phyloP scores from a whole-genome alignment of 305 asterid species.

The Fraxinus latifolia region DNA sequence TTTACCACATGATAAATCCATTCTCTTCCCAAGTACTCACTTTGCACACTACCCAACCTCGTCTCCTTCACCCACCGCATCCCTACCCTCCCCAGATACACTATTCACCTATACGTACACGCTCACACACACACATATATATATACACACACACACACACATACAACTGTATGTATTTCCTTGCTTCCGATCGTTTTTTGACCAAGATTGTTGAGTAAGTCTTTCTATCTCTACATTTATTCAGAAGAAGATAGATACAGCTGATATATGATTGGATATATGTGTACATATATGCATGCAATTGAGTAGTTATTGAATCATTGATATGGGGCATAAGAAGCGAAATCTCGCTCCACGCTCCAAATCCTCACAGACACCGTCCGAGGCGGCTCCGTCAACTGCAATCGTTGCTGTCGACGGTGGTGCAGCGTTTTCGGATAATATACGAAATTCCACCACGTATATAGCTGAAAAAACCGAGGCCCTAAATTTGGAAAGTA shows the following conservation, averaged over 20 bases:
- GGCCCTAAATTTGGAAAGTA: conserved; percentile 24
- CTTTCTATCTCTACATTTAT: conserved; percentile 13
- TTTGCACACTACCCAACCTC: conserved; percentile 4
- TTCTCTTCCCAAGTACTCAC: background rate
- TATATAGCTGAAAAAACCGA: conserved; percentile 23
- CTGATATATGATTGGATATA: conserved; percentile 18
- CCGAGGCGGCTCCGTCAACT: conserved; percentile 31
- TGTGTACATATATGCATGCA: conserved; percentile 42
- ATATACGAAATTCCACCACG: conserved; percentile 17
- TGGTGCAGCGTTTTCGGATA: conserved; percentile 24
- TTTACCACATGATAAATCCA: background rate
- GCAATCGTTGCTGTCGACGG: conserved; percentile 18
- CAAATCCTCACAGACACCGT: conserved; percentile 40
- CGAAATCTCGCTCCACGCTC: conserved; percentile 67
- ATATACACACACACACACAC: too few relatives aligned
- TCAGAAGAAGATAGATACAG: conserved; percentile 15
- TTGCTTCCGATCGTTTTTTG: conserved; percentile 23
- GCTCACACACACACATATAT: too few relatives aligned
- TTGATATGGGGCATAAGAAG: conserved; percentile 80
- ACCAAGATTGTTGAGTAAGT: conserved; percentile 32
- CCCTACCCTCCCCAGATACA: conserved; percentile 19
- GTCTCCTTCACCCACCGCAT: background rate
- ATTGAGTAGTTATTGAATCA: conserved; percentile 35
- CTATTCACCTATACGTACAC: conserved; percentile 13
- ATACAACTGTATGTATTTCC: background rate